Evolutionary conservation across 2,329 filamentous ascomycete species (phyloP), one percentile per base, ranked within the genome.

Genomic region (Aureobasidium sp.): DNA sequence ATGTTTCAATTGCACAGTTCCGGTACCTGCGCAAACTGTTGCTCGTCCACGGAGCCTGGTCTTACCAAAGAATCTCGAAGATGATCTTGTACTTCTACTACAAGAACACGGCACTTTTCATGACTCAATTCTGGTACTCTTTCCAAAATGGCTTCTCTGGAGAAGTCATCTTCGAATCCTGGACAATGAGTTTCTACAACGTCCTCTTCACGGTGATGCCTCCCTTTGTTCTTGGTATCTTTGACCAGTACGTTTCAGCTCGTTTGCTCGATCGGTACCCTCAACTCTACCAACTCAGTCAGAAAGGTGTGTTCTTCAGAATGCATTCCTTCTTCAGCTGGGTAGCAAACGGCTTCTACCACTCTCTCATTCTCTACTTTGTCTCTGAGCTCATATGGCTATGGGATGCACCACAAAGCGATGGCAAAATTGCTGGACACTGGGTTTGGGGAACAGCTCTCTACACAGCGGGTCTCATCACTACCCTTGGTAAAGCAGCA

Each of bases 181-280:
- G 95, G 95, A 97, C 92, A 0, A 80, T 99, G n/a, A 96, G 93
- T 8, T 96, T 97, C 78, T 99, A 97, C 82, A 99, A 99, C 79
- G 91, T 99, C 74, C 89, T 99, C 74, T 99, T 96, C 79, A 99
- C 94, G 0, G 89, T 96, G 22, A 80, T 97, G 20, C 94, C 94
- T 17, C 94, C 94, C 0, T 87, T 99, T 64, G 93, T 91, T 1
- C 87, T 99, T 71, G 94, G 94, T 68, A 96, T 99, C 66, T 90
- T 97, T 67, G 95, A 99, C 74, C 95, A 99, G 73, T 97, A 95
- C 76, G 91, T 99, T 71, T 96, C 91, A 45, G 94, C 95, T 7
- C 87, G 94, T 27, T 81, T 99, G 25, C 82, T 99, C 14, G 94
- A 99, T 75, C 86, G 94, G 31, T 99, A 99, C 73, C 94, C 94